A percentile compares a stretch with the other conserved stretches of the same genome.
phyloP scores from a whole-genome alignment of 164 flowering plant genomes.

The Aristolochia californica region DNA sequence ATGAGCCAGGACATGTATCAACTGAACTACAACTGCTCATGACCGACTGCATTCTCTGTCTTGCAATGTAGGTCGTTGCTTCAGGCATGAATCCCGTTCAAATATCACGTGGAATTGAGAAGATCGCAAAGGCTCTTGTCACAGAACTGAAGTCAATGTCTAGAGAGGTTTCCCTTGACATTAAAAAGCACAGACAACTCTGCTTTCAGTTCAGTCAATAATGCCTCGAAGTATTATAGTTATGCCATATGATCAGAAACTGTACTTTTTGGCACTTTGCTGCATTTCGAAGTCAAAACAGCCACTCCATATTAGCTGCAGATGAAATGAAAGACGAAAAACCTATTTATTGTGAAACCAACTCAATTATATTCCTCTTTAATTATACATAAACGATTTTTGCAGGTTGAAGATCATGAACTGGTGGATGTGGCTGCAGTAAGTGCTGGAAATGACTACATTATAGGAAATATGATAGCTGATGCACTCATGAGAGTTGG shows the following conservation, averaged over 20 bases:
- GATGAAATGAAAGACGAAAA: not conserved
- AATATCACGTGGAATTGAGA: conserved; percentile 72
- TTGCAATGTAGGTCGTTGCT: conserved; percentile 44
- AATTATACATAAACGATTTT: not conserved
- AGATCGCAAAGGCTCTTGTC: conserved; percentile 70
- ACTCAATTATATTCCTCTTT: not conserved
- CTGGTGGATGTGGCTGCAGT: conserved; percentile 82
- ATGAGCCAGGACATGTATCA: no score
- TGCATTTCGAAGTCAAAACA: no score
- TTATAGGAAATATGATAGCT: conserved; percentile 73
- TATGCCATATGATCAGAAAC: no score
- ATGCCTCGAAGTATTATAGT: no score
- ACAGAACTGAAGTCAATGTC: conserved; percentile 74
- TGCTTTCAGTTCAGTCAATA: no score
- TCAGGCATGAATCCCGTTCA: conserved; percentile 81
- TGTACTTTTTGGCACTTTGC: no score
- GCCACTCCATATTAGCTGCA: no score
- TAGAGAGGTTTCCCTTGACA: conserved; percentile 41
- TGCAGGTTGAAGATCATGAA: conserved; percentile 82
- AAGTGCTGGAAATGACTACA: conserved; percentile 85
- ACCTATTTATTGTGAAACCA: not conserved
- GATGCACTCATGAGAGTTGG: conserved; percentile 73
- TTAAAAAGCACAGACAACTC: no score
- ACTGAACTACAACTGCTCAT: not conserved
- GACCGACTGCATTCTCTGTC: not conserved